Conservation (phyloP, 495 filamentous ascomycete genomes). For the Cairneyella variabilis region DNA sequence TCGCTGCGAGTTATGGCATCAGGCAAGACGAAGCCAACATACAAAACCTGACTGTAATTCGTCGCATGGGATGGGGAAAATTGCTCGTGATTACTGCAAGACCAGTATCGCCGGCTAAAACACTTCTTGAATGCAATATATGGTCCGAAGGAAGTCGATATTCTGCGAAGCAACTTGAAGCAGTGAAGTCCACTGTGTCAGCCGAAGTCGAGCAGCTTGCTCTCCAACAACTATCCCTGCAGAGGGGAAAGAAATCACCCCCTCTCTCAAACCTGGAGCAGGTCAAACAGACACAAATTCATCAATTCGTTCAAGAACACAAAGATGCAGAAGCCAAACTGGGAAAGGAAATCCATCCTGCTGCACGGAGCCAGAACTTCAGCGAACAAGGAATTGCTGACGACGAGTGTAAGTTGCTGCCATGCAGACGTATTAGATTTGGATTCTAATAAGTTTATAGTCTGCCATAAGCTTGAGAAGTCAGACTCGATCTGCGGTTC, state of each 20-base stretch:
- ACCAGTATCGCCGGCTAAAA: constrained; percentile 14
- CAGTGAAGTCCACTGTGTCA: constrained; percentile 5
- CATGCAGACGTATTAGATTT: too few species aligned
- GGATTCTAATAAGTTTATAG: constrained; percentile 8
- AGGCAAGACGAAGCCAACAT: not conserved
- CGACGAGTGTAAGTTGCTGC: constrained; percentile 21
- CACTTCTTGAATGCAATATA: constrained; percentile 19
- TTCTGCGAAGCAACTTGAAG: not conserved
- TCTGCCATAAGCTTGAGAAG: constrained; percentile 19
- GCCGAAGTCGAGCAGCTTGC: constrained; percentile 4
- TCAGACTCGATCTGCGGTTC: constrained; percentile 15
- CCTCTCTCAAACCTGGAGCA: too few species aligned
- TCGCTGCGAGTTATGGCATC: not conserved
- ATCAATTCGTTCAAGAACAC: constrained; percentile 12
- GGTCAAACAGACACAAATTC: too few species aligned
- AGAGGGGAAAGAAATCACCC: too few species aligned
- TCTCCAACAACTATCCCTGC: not conserved
- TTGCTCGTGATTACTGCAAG: constrained; percentile 12
- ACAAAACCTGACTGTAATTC: constrained; percentile 5
- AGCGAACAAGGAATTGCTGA: constrained; percentile 18
- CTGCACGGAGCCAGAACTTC: constrained; percentile 16
- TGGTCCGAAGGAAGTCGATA: not conserved
- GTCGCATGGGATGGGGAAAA: constrained; percentile 1
- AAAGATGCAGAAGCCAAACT: constrained; percentile 5
- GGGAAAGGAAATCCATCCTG: constrained; percentile 19